Evolutionary conservation across 208 protist species (phyloP), one percentile per base, ranked within the genome.

Genomic region (Crithidia fasciculata): DNA sequence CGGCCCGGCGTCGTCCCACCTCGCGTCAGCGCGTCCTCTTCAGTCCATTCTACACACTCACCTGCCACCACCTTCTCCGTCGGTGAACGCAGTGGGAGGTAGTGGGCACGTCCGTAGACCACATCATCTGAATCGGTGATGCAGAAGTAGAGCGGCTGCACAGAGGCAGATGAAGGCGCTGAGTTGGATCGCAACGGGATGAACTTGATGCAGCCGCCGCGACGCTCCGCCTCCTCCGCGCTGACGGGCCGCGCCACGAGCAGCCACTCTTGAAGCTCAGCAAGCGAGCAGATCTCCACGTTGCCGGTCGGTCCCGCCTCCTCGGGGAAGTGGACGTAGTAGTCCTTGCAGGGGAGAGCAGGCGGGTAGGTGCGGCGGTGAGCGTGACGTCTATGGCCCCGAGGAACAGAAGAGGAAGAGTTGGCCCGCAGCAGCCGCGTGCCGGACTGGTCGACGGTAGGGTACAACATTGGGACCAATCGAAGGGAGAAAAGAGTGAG

Each of bases 81-180:
- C 1, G 55, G 19, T 2, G 55, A 40, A 8, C 19, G 2, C 8
- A 15, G 18, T n/a, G 55, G 8, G 5, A 59, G 50, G 55, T 59
- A 59, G 28, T 18, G 8, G 7, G 28, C 55, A 40, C 16, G 55
- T 40, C 28, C 55, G 2, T 59, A 41, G 8, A 59, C 55, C 13
- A 59, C 55, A 15, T 59, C 55, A 59, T 59, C 55, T 12, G 55
- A 2, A 59, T 59, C 55, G 5, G 55, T 59, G 55, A 59, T 36
- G 28, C 55, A 59, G 28, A 59, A 59, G 55, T 59, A 59, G 18
- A 40, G 55, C 55, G 45, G 45, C 45, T 49, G 45, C 45, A 49
- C 45, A 13, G 45, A 0, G 2, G 45, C 0, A 15, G 45, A 49
- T 13, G 2, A 15, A 8, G 45, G 9, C 45, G 45, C 0, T 15